Conservation (phyloP, 78 protist genomes). For the Dictyostelium discoideum region DNA sequence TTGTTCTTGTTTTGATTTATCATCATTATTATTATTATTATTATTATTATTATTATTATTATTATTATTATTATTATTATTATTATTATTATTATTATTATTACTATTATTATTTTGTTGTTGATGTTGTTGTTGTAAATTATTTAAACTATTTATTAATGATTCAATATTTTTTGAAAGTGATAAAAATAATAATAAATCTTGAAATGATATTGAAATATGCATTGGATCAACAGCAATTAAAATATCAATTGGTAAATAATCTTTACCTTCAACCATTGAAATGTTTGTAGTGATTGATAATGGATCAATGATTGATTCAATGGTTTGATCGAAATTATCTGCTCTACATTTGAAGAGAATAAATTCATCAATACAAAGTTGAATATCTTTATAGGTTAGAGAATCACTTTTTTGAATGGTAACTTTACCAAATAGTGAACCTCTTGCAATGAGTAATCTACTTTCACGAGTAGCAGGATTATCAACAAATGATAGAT, state of each 20-base stretch:
- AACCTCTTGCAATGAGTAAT: slow-evolving; percentile 1
- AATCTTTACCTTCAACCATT: slow-evolving; percentile 28
- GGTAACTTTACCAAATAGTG: slow-evolving; percentile 9
- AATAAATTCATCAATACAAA: slow-evolving; percentile 27
- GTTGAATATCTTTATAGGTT: slow-evolving; percentile 35
- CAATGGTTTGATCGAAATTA: not conserved
- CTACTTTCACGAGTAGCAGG: slow-evolving; percentile 9
- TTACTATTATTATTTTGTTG: too few relatives aligned
- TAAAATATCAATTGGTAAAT: slow-evolving; percentile 39
- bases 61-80: not conserved
- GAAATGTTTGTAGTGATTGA: slow-evolving; percentile 13
- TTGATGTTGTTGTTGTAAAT: not conserved
- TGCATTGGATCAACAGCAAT: slow-evolving; percentile 36
- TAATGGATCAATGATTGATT: slow-evolving; percentile 56
- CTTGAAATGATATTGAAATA: slow-evolving; percentile 55
- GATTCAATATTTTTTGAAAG: not conserved
- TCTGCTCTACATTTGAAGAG: slow-evolving; percentile 51
- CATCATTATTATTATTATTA: not conserved
- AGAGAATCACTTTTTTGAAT: not conserved
- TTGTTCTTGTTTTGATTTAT: not conserved
- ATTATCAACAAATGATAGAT: slow-evolving; percentile 43
- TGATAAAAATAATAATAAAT: slow-evolving; percentile 28
- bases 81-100: not conserved
- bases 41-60: not conserved
- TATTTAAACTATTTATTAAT: not conserved